phyloP scores from a whole-genome alignment of 805 yeast species.

The Suhomyces canberraensis region DNA sequence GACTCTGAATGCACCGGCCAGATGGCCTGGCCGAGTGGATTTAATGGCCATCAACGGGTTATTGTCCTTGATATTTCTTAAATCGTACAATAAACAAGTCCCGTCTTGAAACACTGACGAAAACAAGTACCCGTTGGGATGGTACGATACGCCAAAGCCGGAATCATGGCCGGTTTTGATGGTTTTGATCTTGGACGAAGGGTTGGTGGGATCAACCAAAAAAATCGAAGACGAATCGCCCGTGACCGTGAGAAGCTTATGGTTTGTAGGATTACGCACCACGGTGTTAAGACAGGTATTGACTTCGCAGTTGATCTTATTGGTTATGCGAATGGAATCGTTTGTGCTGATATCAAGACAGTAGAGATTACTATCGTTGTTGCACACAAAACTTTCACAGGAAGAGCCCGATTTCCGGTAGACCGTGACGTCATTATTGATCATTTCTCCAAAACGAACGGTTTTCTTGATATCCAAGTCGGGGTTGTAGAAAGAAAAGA shows the following conservation, averaged over 20 bases:
- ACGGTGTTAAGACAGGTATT: conserved; percentile 76
- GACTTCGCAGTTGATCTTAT: conserved; percentile 44
- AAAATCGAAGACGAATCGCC: conserved; percentile 76
- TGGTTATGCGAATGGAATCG: conserved; percentile 38
- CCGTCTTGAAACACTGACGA: conserved; percentile 89
- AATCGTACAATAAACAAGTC: conserved; percentile 68
- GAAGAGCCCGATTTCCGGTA: conserved; percentile 36
- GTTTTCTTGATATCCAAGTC: conserved; percentile 46
- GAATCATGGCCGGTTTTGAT: conserved; percentile 64
- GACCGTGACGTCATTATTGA: conserved; percentile 74
- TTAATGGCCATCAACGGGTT: conserved; percentile 52
- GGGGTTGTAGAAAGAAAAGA: conserved; percentile 55
- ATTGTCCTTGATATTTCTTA: conserved; percentile 48
- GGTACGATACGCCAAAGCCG: conserved; percentile 81
- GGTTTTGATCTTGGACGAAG: conserved; percentile 28
- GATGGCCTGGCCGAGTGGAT: conserved; percentile 56
- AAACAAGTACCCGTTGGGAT: conserved; percentile 69
- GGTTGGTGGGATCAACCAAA: conserved; percentile 45
- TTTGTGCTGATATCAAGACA: conserved; percentile 54
- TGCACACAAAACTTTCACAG: conserved; percentile 67
- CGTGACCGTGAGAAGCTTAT: conserved; percentile 45
- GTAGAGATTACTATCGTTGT: conserved; percentile 76
- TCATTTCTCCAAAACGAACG: conserved; percentile 69
- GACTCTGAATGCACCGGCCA: conserved; percentile 67
- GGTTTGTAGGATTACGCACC: conserved; percentile 49